phyloP scores from a whole-genome alignment of 1,139 yeast genomes.

The Taphrina populina region DNA sequence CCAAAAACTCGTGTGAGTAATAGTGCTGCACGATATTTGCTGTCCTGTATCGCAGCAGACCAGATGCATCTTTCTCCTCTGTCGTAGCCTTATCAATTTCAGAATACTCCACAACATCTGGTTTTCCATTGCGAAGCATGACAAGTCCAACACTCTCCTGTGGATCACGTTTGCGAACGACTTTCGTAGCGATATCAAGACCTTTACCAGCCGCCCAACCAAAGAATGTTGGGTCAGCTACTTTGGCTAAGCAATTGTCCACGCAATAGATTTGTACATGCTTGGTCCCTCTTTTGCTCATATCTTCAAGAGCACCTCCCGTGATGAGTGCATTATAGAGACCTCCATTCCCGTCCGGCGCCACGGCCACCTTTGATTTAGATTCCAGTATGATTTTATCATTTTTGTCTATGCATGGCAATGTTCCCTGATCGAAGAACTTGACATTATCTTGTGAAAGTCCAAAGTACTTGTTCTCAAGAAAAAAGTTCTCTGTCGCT shows the following conservation, averaged over 20 bases:
- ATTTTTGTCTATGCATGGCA: conserved; percentile 77
- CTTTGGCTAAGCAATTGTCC: conserved; percentile 86
- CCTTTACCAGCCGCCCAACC: conserved; percentile 71
- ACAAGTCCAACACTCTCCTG: conserved; percentile 88
- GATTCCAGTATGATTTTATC: conserved; percentile 73
- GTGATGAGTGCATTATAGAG: conserved; percentile 76
- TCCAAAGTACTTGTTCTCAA: conserved; percentile 65
- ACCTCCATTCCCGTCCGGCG: conserved; percentile 99
- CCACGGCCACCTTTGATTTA: conserved; percentile 61
- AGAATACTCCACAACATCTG: conserved; percentile 92
- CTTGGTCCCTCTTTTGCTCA: conserved; percentile 66
- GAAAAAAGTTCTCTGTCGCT: conserved; percentile 73
- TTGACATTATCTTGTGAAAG: conserved; percentile 58
- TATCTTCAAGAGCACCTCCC: conserved; percentile 66
- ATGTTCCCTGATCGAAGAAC: conserved; percentile 91
- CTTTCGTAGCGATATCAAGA: conserved; percentile 85
- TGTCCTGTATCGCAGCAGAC: conserved; percentile 72
- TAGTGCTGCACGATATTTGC: conserved; percentile 98
- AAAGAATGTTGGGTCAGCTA: conserved; percentile 89
- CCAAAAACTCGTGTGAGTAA: conserved; percentile 73
- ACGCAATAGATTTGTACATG: conserved; percentile 97
- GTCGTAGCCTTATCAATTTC: conserved; percentile 80
- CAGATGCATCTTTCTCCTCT: conserved; percentile 39
- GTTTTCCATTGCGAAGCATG: conserved; percentile 62
- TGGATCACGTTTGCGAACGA: conserved; percentile 88